A percentile compares a stretch with the other conserved stretches of the same genome.
phyloP scores from a whole-genome alignment of 352 stramenopile genomes.

The Phytophthora vignae region DNA sequence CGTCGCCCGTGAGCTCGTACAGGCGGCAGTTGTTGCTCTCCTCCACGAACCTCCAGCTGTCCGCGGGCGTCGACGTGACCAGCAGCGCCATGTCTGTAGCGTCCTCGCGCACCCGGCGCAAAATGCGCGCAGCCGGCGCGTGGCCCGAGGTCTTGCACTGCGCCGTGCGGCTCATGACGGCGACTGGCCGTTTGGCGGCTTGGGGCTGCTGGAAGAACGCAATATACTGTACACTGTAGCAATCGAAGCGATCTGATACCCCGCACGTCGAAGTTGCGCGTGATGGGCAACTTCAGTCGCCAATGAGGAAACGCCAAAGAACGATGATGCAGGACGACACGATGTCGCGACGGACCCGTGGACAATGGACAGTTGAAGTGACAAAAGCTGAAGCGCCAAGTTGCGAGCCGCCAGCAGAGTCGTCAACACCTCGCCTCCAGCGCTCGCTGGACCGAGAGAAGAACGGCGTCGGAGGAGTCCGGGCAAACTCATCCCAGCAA shows the following conservation, averaged over 20 bases:
- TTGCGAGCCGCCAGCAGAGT: neutral
- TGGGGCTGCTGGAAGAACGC: neutral
- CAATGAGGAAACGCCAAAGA: neutral
- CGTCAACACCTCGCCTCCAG: too few relatives aligned
- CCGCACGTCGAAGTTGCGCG: neutral
- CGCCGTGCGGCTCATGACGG: constrained; percentile 38
- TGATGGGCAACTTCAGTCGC: constrained; percentile 9
- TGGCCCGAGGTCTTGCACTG: constrained; percentile 41
- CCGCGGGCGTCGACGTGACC: constrained; percentile 30
- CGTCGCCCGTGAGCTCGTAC: constrained; percentile 60
- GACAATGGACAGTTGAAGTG: neutral
- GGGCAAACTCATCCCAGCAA: neutral
- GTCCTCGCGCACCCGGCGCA: constrained; percentile 51
- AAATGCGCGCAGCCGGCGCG: constrained; percentile 51
- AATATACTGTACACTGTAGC: neutral
- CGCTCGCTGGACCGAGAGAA: neutral
- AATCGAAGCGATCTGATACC: neutral
- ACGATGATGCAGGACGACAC: neutral
- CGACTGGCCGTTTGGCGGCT: neutral
- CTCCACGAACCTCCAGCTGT: constrained; percentile 53
- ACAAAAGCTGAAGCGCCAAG: neutral
- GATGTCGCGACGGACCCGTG: neutral
- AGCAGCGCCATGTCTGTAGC: constrained; percentile 55
- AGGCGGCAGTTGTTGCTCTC: constrained; percentile 54
- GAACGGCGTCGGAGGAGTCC: neutral